Conservation (phyloP, 225 moss, liverwort and hornwort species). For the Polytrichum formosum region DNA sequence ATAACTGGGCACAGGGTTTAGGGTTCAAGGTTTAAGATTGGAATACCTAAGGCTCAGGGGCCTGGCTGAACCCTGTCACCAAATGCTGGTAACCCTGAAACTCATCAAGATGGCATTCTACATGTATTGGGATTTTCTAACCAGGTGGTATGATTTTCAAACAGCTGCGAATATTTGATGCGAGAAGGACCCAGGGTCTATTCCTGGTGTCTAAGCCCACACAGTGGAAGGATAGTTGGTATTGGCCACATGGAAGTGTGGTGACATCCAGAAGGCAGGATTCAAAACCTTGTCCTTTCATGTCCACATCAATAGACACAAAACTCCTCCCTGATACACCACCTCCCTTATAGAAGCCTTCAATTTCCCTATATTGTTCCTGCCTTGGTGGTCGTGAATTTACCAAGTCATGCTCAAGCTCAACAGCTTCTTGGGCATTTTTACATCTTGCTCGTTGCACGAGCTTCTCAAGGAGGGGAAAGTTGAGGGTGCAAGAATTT, state of each 20-base stretch:
- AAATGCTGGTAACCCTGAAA: no score
- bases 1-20: no score
- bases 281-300: constrained; percentile 45
- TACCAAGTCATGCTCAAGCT: constrained; percentile 44
- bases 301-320: constrained; percentile 27
- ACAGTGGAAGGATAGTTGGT: constrained; percentile 45
- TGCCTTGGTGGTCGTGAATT: constrained; percentile 19
- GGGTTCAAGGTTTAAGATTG: no score
- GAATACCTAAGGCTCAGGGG: no score
- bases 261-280: constrained; percentile 51
- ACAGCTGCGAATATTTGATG: constrained; percentile 41
- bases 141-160: constrained; percentile 35
- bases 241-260: constrained; percentile 33
- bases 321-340: constrained; percentile 41
- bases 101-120: no score
- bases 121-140: no score
- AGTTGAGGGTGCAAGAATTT: constrained; percentile 6
- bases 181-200: constrained; percentile 53
- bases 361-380: constrained; percentile 17
- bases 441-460: constrained; percentile 49
- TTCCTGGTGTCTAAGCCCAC: constrained; percentile 39
- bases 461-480: constrained; percentile 41
- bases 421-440: constrained; percentile 25
- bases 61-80: no score
- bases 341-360: constrained; percentile 15